phyloP scores from a whole-genome alignment of 768 basidiomycete species.

The Auriscalpium orientale region DNA sequence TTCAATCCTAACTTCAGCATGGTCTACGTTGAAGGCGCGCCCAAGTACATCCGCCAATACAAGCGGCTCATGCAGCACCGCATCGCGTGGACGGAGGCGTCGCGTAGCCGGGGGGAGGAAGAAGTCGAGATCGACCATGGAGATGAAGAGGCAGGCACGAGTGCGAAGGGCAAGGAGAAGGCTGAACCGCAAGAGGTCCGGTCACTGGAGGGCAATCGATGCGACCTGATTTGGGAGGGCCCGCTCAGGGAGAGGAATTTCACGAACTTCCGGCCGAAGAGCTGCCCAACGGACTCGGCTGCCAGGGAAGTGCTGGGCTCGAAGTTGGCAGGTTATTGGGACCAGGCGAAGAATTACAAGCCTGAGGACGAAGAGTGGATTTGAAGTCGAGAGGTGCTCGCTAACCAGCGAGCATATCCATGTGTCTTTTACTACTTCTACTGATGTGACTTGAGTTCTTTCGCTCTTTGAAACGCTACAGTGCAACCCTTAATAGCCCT shows the following conservation, averaged over 20 bases:
- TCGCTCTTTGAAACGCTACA: too few species aligned
- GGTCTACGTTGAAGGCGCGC: slow-evolving; percentile 89
- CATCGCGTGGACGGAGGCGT: slow-evolving; percentile 90
- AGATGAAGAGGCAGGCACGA: slow-evolving; percentile 34
- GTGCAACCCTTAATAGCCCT: too few species aligned
- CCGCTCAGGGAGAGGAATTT: slow-evolving; percentile 77
- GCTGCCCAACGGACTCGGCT: slow-evolving; percentile 73
- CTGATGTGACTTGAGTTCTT: too few species aligned
- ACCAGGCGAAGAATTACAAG: slow-evolving; percentile 87
- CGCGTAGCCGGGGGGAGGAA: slow-evolving; percentile 67
- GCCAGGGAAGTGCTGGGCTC: slow-evolving; percentile 84
- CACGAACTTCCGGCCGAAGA: slow-evolving; percentile 70
- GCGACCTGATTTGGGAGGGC: slow-evolving; percentile 92
- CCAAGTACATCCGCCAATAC: slow-evolving; percentile 81
- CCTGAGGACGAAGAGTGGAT: slow-evolving; percentile 73
- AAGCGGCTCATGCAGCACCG: slow-evolving; percentile 80
- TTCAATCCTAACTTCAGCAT: slow-evolving; percentile 86
- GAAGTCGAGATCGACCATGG: slow-evolving; percentile 60
- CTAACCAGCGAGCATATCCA: too few species aligned
- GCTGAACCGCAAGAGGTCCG: slow-evolving; percentile 26
- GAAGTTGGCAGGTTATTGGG: slow-evolving; percentile 89
- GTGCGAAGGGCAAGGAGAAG: slow-evolving; percentile 30
- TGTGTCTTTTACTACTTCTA: too few species aligned
- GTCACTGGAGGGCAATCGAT: slow-evolving; percentile 81
- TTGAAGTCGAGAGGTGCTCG: slow-evolving; percentile 20